Base-by-base conservation (phyloP, 495 filamentous ascomycete genomes). In the Lepidopterella palustris region DNA sequence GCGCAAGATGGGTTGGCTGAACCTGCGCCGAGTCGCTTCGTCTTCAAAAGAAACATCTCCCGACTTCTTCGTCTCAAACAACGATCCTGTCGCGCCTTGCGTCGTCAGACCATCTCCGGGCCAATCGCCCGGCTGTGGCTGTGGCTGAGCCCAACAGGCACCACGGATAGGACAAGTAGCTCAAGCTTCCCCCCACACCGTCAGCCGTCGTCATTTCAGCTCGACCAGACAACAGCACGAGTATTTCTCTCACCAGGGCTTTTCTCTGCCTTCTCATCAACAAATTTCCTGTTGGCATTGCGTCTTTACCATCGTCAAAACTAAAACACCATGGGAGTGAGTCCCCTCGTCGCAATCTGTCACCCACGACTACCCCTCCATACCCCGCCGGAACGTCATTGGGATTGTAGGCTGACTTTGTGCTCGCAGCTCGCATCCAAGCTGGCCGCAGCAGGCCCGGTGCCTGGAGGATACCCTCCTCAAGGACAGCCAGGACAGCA, bases 361-460 rank as follows among this genome's bases (percentile, higher is more conserved):
- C 15, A 18, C 9, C 50, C 29, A 42, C 0, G 11, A 42, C 25
- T 57, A 18, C 39, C 39, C 53, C 39, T 45, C 53, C 18, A 57
- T 45, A 24, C 53, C 53, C 31, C 53, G 31, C 53, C 42, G 47
- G 20, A 57, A 45, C 53, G 53, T 57, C 53, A 57, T 45, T n/a
- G 11, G 6, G 5, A 24, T n/a, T 3, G 18, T 4, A 1, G 32
- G 31, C 18, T 45, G 18, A 26, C 53, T 28, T 40, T 45, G 25
- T 32, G 11, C 25, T 11, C 18, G 18, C 50, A 67, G 60, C 64
- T 67, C 47, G 64, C 64, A 48, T 60, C 56, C 1, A 67, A 67
- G 47, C 64, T 67, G 57, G 60, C 60, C 24, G 64, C 64, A 26
- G 40, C 63, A 51, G 63, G 59, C 10, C 58, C 59, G 20, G 51